Percentiles rank a stretch among this genome's conserved stretches.
phyloP scores from a whole-genome alignment of 2,329 filamentous ascomycete species.

The Endoconidiophora laricicola region DNA sequence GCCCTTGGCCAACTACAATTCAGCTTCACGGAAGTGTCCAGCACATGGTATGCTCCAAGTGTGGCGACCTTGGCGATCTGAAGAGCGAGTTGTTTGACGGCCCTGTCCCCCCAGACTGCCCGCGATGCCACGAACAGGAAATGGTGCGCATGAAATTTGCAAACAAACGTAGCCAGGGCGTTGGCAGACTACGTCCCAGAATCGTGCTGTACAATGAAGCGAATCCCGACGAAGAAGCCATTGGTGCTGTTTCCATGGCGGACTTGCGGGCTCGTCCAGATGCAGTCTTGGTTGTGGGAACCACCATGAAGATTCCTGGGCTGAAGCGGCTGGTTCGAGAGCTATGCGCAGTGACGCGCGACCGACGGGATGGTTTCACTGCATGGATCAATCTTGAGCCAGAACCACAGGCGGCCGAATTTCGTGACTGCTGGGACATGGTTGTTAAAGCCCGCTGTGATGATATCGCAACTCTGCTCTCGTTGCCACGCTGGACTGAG shows the following conservation, averaged over 20 bases:
- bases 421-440: constrained; percentile 87
- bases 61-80: constrained; percentile 59
- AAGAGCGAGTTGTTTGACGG: constrained; percentile 67
- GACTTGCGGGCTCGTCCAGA: constrained; percentile 78
- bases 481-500: constrained; percentile 41
- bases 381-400: constrained; percentile 90
- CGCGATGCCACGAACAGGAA: constrained; percentile 57
- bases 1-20: constrained; percentile 82
- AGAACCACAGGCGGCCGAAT: constrained; percentile 64
- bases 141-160: constrained; percentile 55
- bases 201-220: constrained; percentile 97
- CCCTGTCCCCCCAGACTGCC: constrained; percentile 66
- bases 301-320: constrained; percentile 86
- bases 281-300: constrained; percentile 86
- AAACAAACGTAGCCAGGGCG: constrained; percentile 82
- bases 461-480: constrained; percentile 60
- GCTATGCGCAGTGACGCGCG: constrained; percentile 73
- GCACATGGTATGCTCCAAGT: constrained; percentile 96
- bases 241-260: constrained; percentile 73
- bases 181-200: constrained; percentile 74
- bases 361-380: constrained; percentile 66
- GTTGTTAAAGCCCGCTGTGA: constrained; percentile 79
- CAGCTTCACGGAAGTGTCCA: constrained; percentile 86
- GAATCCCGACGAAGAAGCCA: constrained; percentile 91
- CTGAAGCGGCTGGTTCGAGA: constrained; percentile 80